These are phyloP conservation scores for Crassisporium funariophilum DNA, from an alignment of 768 basidiomycete genomes.

Conservation along the genomic window DNA sequence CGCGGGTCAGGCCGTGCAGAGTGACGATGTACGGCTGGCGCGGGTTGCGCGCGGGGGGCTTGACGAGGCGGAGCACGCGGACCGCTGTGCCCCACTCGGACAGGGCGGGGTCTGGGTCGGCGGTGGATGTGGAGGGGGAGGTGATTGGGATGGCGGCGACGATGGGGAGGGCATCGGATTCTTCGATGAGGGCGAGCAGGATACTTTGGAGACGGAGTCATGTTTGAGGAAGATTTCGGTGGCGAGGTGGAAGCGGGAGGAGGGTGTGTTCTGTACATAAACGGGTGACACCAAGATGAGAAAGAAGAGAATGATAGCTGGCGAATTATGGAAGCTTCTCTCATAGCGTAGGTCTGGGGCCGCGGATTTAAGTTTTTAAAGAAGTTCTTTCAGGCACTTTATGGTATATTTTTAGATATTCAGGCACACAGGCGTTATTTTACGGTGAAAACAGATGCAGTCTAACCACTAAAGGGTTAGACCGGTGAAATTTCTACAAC, in stretches of 20 bases:
- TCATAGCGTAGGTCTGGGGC: no score
- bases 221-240: slow-evolving; percentile 75
- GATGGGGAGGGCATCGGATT: slow-evolving; percentile 68
- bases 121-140: slow-evolving; percentile 21
- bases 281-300: slow-evolving; percentile 1
- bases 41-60: slow-evolving; percentile 55
- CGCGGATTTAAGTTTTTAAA: no score
- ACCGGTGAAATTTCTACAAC: no score
- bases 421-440: no score
- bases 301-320: slow-evolving; percentile 1
- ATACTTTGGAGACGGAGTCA: slow-evolving; percentile 76
- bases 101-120: slow-evolving; percentile 34
- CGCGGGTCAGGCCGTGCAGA: slow-evolving; percentile 69
- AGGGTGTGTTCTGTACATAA: slow-evolving; percentile 25
- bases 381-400: no score
- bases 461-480: no score
- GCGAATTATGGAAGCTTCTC: slow-evolving; percentile 6
- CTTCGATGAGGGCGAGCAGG: slow-evolving; percentile 77
- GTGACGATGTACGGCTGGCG: slow-evolving; percentile 68
- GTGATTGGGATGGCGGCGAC: slow-evolving; percentile 67
- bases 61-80: slow-evolving; percentile 68
- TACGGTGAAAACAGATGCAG: no score
- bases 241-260: slow-evolving; percentile 65
- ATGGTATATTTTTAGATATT: no score
- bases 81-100: slow-evolving; percentile 70